These are phyloP conservation scores for Suhomyces coccinellae DNA, from an alignment of 1,139 yeast genomes.

Conservation along the genomic window DNA sequence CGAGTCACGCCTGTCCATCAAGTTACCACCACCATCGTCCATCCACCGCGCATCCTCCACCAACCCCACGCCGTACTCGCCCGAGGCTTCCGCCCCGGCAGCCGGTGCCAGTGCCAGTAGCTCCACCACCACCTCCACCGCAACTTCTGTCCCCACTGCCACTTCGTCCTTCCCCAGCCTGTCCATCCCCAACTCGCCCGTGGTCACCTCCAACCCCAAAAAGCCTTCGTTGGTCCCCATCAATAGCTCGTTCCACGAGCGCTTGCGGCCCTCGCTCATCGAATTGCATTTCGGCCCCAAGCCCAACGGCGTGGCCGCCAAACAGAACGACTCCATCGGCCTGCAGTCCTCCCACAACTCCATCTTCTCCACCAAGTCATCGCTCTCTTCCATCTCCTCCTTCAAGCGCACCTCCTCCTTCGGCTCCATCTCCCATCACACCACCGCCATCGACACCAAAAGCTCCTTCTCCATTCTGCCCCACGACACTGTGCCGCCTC, in stretches of 20 bases:
- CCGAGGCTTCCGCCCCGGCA: constrained; percentile 8
- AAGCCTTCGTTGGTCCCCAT: constrained; percentile 24
- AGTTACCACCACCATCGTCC: constrained; percentile 23
- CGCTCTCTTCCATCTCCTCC: constrained; percentile 31
- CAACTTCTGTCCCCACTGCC: neutral
- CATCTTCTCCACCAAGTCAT: constrained; percentile 31
- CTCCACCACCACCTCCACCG: too few relatives aligned
- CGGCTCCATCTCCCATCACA: constrained; percentile 22
- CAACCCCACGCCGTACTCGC: constrained; percentile 3
- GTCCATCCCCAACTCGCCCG: constrained; percentile 10
- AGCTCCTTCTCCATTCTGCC: constrained; percentile 28
- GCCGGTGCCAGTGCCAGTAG: too few relatives aligned
- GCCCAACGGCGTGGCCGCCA: constrained; percentile 4
- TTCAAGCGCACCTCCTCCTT: constrained; percentile 27
- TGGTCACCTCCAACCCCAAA: constrained; percentile 10
- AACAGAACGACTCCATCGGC: constrained; percentile 26
- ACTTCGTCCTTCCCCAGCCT: neutral
- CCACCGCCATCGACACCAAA: constrained; percentile 17
- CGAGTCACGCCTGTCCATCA: constrained; percentile 15
- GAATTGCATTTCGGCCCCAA: constrained; percentile 34
- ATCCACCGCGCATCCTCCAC: constrained; percentile 8
- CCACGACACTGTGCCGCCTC: constrained; percentile 20
- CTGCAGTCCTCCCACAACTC: constrained; percentile 36
- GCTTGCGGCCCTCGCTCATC: constrained; percentile 43
- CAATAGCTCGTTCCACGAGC: constrained; percentile 26